Base-by-base conservation (phyloP, 2,329 filamentous ascomycete species). In the Epicoccum sorghinum region DNA sequence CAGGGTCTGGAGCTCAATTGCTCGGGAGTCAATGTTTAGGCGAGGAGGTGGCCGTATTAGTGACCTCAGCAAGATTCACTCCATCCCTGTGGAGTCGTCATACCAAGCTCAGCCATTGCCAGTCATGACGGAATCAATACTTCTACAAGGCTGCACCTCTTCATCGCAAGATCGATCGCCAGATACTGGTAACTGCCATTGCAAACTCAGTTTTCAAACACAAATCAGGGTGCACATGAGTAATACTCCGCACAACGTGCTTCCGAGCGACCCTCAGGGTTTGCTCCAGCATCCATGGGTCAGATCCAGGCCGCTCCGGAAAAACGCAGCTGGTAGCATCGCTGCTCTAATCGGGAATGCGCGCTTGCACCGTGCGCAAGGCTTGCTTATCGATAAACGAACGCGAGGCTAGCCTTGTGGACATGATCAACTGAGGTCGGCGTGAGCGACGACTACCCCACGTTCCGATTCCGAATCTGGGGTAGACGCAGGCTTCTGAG, bases 101-200 rank as follows among this genome's bases (percentile, higher is more conserved):
- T 32, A 38, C 46, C 22, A 38, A 46, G 46, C 18, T 24, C 24
- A 35, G 12, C 14, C 45, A 29, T 25, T 18, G 14, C 38, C 24
- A 32, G 14, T 29, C 35, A 55, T 55, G 46, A 55, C 52, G 44
- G 12, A 46, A 55, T 55, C 52, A 38, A 46, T 49, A 46, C 29
- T 22, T 30, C 8, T 30, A 27, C 29, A 41, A 42, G 41, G 52
- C 46, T 46, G 46, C 41, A 50, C 13, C 45, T 25, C 27, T 13
- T 24, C 27, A 24, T 32, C 24, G 40, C 24, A 24, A 35, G 30
- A 41, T 49, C 45, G 39, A 47, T 39, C 27, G 45, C 39, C 27
- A 24, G 6, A 8, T 39, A 5, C 33, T 35, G 18, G 18, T 33
- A 38, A 13, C 37, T 29, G 12, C 29, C 18, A 18, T 18, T 18